Conservation (phyloP, 768 basidiomycete species). For the Suillus luteus region DNA sequence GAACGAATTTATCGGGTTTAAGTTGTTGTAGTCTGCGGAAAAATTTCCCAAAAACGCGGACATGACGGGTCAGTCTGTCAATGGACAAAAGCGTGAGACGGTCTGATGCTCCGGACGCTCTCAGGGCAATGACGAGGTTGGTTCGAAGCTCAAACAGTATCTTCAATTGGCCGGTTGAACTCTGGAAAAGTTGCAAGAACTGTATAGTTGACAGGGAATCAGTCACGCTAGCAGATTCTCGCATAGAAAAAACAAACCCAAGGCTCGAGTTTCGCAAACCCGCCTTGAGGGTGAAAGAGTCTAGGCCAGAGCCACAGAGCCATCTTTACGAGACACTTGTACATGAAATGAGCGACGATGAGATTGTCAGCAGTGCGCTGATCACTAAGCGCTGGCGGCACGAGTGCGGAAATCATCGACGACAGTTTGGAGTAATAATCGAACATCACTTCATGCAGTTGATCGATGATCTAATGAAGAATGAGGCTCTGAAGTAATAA, state of each 20-base stretch:
- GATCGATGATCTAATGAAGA: constrained; percentile 25
- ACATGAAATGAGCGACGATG: constrained; percentile 64
- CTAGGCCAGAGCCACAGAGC: constrained; percentile 71
- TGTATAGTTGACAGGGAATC: constrained; percentile 29
- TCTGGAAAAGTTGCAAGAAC: constrained; percentile 64
- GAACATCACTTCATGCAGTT: constrained; percentile 55
- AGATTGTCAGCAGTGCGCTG: constrained; percentile 48
- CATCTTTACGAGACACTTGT: constrained; percentile 75
- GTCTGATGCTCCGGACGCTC: constrained; percentile 33
- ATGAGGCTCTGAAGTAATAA: background rate
- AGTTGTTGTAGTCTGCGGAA: constrained; percentile 76
- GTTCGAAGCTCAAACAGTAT: constrained; percentile 59
- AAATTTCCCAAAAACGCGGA: constrained; percentile 75
- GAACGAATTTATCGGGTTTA: constrained; percentile 56
- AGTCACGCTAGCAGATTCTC: constrained; percentile 1
- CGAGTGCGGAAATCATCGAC: constrained; percentile 36
- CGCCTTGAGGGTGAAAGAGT: constrained; percentile 45
- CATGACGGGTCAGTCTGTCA: constrained; percentile 64
- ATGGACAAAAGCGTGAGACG: constrained; percentile 48
- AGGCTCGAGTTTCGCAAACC: constrained; percentile 44
- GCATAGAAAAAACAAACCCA: constrained; percentile 47
- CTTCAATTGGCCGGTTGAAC: constrained; percentile 57
- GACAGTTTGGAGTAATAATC: constrained; percentile 61
- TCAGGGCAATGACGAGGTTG: constrained; percentile 47
- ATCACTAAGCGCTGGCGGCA: constrained; percentile 36